Base-by-base conservation (phyloP, 2,329 filamentous ascomycete species). In the Aspergillus sp. region DNA sequence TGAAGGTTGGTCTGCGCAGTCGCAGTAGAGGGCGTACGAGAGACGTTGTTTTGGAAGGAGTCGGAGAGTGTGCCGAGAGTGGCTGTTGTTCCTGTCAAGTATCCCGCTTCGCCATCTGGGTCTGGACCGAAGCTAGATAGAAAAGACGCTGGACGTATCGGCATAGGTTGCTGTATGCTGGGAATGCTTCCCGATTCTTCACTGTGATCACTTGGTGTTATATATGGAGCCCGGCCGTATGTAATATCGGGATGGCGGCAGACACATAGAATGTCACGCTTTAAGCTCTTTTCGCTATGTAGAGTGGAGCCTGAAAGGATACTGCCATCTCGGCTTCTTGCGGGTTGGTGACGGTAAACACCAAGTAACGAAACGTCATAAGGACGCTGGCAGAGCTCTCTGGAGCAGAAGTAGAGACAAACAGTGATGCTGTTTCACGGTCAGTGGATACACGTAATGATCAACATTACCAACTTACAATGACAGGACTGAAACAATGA, bases 291-390 rank as follows among this genome's bases (percentile, higher is more conserved):
- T n/a, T 75, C 70, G 41, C 72, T 75, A 39, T 70, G 68, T 60
- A 72, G 67, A 58, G 70, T 76, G 22, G 71, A 66, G 1, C 64
- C 65, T 1, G 73, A 74, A 22, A 67, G 60, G 26, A 74, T 66
- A 43, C 71, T 74, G 24, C 64, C 67, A 32, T 72, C 63, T 26
- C 65, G 64, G 4, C 50, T 50, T 17, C 50, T 50, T 17, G 61
- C 44, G 24, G 51, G 53, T 17, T 55, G 64, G 39, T 62, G 68
- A 34, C 60, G 66, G 58, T 73, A 74, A 6, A 76, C 62, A 0
- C 74, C 73, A 22, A 75, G 59, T 15, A 76, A 58, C 1, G 74
- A 75, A 3, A 74, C 66, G 38, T 74, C 70, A 50, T 74, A 75
- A 30, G 73, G 71, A 22, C 72, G 66, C 50, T 72, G 68, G 48